A percentile compares a stretch with the other conserved stretches of the same genome.
Conservation (phyloP, 495 filamentous ascomycete genomes). For the Neurospora africana region DNA sequence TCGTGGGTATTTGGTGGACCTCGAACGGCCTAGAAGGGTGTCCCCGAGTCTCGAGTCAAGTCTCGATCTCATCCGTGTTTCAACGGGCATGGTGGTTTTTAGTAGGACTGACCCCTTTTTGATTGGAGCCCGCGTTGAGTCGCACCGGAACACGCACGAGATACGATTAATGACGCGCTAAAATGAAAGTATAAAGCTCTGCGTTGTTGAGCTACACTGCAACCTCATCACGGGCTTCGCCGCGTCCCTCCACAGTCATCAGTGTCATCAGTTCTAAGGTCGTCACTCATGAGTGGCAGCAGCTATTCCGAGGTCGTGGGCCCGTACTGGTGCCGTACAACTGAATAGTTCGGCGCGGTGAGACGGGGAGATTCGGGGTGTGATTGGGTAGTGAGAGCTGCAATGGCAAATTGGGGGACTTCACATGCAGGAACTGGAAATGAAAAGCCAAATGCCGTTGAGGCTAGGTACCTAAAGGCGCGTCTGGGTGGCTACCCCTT, state of each 20-base stretch:
- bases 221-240: not conserved
- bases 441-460: constrained; percentile 12
- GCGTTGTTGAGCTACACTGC: not conserved
- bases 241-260: not conserved
- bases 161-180: not conserved
- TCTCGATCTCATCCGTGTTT: not conserved
- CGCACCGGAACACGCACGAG: not conserved
- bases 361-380: not conserved
- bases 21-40: not conserved
- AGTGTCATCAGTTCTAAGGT: not conserved
- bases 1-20: not conserved
- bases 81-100: not conserved
- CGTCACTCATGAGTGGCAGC: not conserved
- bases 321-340: not conserved
- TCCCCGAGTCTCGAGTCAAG: not conserved
- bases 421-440: constrained; percentile 26
- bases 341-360: not conserved
- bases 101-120: not conserved
- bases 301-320: constrained; percentile 8
- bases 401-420: constrained; percentile 6
- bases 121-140: not conserved
- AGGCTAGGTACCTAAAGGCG: not conserved
- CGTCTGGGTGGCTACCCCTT: constrained; percentile 12
- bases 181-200: not conserved
- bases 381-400: constrained; percentile 13